phyloP scores from a whole-genome alignment of 2,329 filamentous ascomycete genomes.

The Aspergillus japonicus region DNA sequence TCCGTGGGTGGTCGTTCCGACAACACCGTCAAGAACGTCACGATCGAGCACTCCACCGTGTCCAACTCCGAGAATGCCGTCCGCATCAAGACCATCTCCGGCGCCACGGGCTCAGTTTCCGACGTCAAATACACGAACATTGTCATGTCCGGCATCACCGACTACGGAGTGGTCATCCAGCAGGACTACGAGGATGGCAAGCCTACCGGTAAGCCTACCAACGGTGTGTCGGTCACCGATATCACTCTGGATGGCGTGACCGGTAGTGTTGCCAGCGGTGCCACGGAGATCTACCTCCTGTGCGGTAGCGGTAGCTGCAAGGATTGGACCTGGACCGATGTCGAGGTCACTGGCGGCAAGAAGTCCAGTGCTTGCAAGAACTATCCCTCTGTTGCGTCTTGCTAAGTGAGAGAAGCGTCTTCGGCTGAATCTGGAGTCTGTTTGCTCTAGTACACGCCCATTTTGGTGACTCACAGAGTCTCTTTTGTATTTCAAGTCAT shows the following conservation, averaged over 20 bases:
- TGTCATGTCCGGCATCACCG: conserved; percentile 43
- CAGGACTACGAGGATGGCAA: conserved; percentile 55
- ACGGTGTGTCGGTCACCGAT: conserved; percentile 39
- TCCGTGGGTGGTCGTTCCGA: conserved; percentile 48
- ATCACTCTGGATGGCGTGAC: conserved; percentile 37
- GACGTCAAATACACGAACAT: conserved; percentile 40
- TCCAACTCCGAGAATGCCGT: conserved; percentile 45
- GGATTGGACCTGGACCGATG: conserved; percentile 36
- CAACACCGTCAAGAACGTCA: conserved; percentile 54
- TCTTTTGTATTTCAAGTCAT: background rate
- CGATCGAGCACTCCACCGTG: conserved; percentile 43
- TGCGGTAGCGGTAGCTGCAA: conserved; percentile 42
- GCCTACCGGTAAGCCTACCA: conserved; percentile 38
- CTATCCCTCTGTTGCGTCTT: background rate
- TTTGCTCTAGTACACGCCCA: background rate
- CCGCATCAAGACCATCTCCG: conserved; percentile 42
- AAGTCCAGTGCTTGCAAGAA: background rate
- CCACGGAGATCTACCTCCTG: conserved; percentile 38
- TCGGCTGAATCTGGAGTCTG: background rate
- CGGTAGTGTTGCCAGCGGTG: conserved; percentile 31
- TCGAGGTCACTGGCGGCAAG: conserved; percentile 37
- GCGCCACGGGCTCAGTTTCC: conserved; percentile 32
- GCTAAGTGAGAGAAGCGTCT: background rate
- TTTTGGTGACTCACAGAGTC: background rate
- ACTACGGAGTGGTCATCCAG: conserved; percentile 53